phyloP scores from a whole-genome alignment of 441 rosid species.

The Eutrema salsugineum region DNA sequence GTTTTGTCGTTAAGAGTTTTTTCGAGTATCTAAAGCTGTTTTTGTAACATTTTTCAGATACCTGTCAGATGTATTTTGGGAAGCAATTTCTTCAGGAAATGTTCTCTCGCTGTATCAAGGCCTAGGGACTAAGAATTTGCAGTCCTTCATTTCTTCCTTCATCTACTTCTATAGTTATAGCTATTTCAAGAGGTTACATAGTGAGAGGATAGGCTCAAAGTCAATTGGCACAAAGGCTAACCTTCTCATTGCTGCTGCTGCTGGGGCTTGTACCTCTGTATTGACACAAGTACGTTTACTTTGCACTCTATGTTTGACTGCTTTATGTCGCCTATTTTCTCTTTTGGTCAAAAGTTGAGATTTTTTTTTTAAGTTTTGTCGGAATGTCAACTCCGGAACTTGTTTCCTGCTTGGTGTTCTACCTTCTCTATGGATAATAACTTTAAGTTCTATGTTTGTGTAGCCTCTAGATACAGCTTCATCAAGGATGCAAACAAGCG shows the following conservation, averaged over 20 bases:
- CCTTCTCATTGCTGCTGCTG: slow-evolving; percentile 77
- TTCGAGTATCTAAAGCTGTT: not conserved
- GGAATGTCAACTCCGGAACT: not conserved
- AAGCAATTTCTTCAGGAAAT: slow-evolving; percentile 64
- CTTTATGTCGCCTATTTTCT: not conserved
- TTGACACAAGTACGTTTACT: slow-evolving; percentile 52
- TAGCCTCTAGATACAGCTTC: slow-evolving; percentile 96
- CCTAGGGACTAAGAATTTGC: slow-evolving; percentile 87
- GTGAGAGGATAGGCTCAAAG: slow-evolving; percentile 65
- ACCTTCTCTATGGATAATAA: not conserved
- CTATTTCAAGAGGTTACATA: slow-evolving; percentile 73
- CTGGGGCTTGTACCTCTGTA: slow-evolving; percentile 76
- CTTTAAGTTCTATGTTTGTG: not conserved
- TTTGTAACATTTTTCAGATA: slow-evolving; percentile 47
- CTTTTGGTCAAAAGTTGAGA: not conserved
- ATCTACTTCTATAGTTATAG: slow-evolving; percentile 84
- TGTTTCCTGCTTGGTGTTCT: not conserved
- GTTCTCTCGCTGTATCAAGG: slow-evolving; percentile 89
- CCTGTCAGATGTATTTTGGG: slow-evolving; percentile 86
- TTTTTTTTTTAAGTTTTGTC: not conserved
- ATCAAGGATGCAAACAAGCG: slow-evolving; percentile 89
- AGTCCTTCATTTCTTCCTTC: slow-evolving; percentile 76
- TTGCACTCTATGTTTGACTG: not conserved
- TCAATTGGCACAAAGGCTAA: slow-evolving; percentile 67
- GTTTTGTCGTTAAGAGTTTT: not conserved